Conservation (phyloP, 2,329 filamentous ascomycete genomes). For the Penicillium sp. region DNA sequence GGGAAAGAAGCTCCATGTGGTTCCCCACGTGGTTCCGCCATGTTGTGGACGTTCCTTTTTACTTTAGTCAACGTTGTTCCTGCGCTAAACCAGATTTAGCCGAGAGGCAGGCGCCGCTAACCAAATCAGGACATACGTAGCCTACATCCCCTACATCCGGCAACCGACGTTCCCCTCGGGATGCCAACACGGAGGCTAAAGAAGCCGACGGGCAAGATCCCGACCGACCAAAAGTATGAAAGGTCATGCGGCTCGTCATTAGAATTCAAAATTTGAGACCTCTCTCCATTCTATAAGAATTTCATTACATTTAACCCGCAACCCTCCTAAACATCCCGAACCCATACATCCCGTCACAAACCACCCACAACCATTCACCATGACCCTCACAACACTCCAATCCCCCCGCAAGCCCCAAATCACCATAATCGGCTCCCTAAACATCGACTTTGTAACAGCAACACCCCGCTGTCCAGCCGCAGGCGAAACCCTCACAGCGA, state of each 20-base stretch:
- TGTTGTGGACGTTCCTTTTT: background rate
- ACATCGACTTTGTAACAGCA: conserved; percentile 81
- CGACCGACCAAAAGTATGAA: background rate
- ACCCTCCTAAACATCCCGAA: background rate
- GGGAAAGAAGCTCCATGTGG: background rate
- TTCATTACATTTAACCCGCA: background rate
- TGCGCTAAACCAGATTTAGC: background rate
- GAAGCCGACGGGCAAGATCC: background rate
- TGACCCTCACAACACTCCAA: conserved; percentile 8
- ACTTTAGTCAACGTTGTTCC: background rate
- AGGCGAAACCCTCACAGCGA: conserved; percentile 77
- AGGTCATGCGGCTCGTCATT: background rate
- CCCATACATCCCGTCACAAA: background rate
- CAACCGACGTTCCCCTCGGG: background rate
- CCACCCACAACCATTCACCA: background rate
- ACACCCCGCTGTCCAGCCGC: conserved; percentile 72
- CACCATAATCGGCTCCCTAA: conserved; percentile 79
- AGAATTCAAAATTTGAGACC: background rate
- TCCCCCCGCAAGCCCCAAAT: conserved; percentile 45
- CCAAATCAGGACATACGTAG: background rate
- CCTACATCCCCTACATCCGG: background rate
- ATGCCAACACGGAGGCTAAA: background rate
- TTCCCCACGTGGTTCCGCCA: background rate
- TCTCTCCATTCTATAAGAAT: background rate
- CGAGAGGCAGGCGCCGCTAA: rapidly evolving